Conservation (phyloP, 148 eudicot genomes). For the Nyssa sinensis region DNA sequence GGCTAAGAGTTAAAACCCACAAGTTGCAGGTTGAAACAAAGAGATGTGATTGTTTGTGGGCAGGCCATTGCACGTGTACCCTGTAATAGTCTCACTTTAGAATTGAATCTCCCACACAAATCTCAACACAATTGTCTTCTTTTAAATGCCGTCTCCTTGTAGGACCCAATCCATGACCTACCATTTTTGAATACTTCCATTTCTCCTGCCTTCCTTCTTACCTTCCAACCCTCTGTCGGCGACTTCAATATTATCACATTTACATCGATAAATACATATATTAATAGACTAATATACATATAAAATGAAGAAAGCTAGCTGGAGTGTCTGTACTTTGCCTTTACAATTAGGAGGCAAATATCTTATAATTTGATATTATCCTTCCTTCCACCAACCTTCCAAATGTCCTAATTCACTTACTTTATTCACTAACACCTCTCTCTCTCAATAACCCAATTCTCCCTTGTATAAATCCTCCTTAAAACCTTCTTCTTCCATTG, state of each 20-base stretch:
- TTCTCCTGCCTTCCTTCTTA: neutral
- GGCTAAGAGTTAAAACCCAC: no score
- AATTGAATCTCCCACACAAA: slow-evolving; percentile 28
- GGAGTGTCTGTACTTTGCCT: slow-evolving; percentile 57
- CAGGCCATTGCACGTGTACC: slow-evolving; percentile 33
- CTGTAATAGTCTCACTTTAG: slow-evolving; percentile 1
- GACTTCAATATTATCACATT: neutral
- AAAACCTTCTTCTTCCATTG: neutral
- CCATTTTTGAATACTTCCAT: slow-evolving; percentile 15
- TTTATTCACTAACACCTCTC: neutral
- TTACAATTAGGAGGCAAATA: slow-evolving; percentile 51
- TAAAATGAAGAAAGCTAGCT: slow-evolving; percentile 23
- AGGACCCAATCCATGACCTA: slow-evolving; percentile 33
- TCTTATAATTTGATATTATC: slow-evolving; percentile 41
- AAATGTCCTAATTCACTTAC: slow-evolving; percentile 13
- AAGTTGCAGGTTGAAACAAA: neutral
- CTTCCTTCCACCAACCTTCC: slow-evolving; percentile 61
- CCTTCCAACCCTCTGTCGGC: slow-evolving; percentile 54
- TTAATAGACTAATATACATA: no score
- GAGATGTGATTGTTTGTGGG: slow-evolving; percentile 4
- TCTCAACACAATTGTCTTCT: slow-evolving; percentile 23
- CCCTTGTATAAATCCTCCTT: slow-evolving; percentile 14
- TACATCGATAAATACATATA: neutral
- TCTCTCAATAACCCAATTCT: slow-evolving; percentile 13
- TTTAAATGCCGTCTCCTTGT: slow-evolving; percentile 31